phyloP scores from a whole-genome alignment of 768 basidiomycete species.

The Ramaria rubella region DNA sequence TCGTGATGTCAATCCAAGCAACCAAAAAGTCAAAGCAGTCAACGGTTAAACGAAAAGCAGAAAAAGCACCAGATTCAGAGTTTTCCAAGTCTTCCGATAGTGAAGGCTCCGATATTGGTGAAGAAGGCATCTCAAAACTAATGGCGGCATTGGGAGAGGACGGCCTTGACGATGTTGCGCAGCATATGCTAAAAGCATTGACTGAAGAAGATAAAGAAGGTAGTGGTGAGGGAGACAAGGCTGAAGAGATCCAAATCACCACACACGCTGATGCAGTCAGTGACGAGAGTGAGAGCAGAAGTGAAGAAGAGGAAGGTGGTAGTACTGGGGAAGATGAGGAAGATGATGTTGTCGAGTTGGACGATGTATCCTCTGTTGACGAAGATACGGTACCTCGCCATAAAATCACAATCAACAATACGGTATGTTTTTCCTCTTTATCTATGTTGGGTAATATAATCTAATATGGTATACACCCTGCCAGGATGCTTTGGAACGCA shows the following conservation, averaged over 20 bases:
- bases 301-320: constrained; percentile 20
- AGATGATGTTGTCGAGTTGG: constrained; percentile 45
- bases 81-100: constrained; percentile 16
- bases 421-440: constrained; percentile 37
- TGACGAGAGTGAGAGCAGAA: constrained; percentile 23
- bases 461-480: neutral
- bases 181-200: constrained; percentile 43
- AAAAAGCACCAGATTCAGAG: neutral
- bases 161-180: constrained; percentile 58
- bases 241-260: neutral
- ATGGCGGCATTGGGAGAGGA: constrained; percentile 58
- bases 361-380: constrained; percentile 59
- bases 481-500: constrained; percentile 73
- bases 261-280: neutral
- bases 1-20: no score
- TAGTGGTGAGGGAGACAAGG: constrained; percentile 21
- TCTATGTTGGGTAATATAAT: neutral
- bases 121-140: constrained; percentile 51
- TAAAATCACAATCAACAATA: constrained; percentile 80
- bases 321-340: constrained; percentile 25
- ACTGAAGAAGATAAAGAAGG: constrained; percentile 28
- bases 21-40: no score
- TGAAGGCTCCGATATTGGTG: constrained; percentile 44
- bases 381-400: constrained; percentile 76
- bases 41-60: neutral